Base-by-base conservation (phyloP, 345 rosid genomes). In the Aquilaria yunnanensis region DNA sequence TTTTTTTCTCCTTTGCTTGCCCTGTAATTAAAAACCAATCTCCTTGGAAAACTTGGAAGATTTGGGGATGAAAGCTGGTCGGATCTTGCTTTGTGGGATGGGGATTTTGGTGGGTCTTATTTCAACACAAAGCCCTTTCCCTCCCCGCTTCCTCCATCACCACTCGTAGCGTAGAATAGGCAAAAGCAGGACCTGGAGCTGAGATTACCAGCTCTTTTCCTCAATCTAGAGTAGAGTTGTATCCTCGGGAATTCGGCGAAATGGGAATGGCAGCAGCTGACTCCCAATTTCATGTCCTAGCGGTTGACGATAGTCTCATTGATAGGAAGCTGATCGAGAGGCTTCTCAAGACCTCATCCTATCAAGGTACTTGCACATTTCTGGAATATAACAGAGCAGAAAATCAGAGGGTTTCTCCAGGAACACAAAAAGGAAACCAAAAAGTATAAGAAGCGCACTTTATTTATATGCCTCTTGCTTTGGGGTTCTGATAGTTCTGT, bases 331-430 rank as follows among this genome's bases (percentile, higher is more conserved):
- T 94, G 57, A 90, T 94, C 12, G 97, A 94, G 68, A 81, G 80
- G 75, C 84, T 94, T 63, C 99, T 94, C 50, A 92, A 82, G 71
- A 88, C 85, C 72, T 94, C 97, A 59, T 94, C 96, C 0, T 94
- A 81, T 72, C 96, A 90, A 73, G 99, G 97, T 88, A 53, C 12
- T 51, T 47, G 43, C 7, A 29, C n/a, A 9, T 1, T 13, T 54
- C 51, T 51, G 7, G 29, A 9, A 37, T 37, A 37, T 37, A 7
- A 37, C 8, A 9, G 8, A 37, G 7, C 43, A 37, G 43, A 3
- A 37, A 37, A 37, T 5, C 23, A 23, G 23, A 23, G 23, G 70
- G 50, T 63, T 66, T 50, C 33, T 52, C 3, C 29, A n/a, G 5
- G 55, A 32, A 54, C 23, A 23, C 23, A 23, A 23, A 23, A 23